These are phyloP conservation scores for Croton laevigatus DNA, from an alignment of 441 rosid species.

Conservation along the genomic window DNA sequence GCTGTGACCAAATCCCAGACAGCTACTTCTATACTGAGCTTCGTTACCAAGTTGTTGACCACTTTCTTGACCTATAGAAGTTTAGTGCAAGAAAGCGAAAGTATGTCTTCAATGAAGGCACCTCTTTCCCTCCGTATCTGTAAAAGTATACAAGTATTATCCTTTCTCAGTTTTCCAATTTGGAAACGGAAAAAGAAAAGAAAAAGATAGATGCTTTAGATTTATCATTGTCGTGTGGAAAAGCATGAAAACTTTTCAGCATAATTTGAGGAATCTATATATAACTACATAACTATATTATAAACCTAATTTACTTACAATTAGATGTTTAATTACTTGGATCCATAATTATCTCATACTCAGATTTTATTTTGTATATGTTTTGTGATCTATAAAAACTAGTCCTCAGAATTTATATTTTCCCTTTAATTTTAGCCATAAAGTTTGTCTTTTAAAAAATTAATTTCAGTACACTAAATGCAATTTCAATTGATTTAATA, in stretches of 20 bases:
- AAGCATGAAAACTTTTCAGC: slow-evolving; percentile 11
- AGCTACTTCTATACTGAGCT: neutral
- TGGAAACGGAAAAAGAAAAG: neutral
- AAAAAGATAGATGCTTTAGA: neutral
- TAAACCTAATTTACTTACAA: no score
- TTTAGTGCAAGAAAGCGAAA: neutral
- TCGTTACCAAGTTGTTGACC: neutral
- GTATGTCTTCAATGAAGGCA: neutral
- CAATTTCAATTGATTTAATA: no score
- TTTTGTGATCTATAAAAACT: no score
- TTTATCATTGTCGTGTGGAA: neutral
- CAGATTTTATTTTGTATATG: no score
- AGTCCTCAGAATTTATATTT: no score
- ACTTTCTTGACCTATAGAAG: neutral
- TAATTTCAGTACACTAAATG: no score
- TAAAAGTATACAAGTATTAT: neutral
- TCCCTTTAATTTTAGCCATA: no score
- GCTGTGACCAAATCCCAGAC: slow-evolving; percentile 16
- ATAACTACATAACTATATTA: no score
- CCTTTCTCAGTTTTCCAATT: neutral
- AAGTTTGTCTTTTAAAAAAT: no score
- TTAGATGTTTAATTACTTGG: no score
- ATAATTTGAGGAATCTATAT: neutral
- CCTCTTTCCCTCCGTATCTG: neutral
- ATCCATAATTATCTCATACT: no score